These are phyloP conservation scores for Clavispora phyllophila DNA, from an alignment of 805 yeast genomes.

Conservation along the genomic window DNA sequence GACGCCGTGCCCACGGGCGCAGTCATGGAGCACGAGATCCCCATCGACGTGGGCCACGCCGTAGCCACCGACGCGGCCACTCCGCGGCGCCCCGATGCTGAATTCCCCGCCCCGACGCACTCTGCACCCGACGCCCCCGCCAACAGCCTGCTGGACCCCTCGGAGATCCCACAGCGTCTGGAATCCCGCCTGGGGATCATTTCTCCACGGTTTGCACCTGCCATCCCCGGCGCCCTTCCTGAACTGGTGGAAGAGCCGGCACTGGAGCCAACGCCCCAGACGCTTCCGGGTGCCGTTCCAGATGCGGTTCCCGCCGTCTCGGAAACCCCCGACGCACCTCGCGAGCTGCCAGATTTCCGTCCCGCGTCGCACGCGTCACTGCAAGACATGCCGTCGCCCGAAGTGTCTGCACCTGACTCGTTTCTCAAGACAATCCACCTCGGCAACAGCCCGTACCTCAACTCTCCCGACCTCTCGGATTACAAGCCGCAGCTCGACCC, in stretches of 20 bases:
- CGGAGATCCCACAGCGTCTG: not conserved
- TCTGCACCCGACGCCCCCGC: too few species aligned
- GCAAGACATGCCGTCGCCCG: not conserved
- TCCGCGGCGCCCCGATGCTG: too few species aligned
- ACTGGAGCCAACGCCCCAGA: too few species aligned
- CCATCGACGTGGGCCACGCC: too few species aligned
- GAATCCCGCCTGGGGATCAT: not conserved
- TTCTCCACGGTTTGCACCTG: not conserved
- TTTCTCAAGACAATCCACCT: not conserved
- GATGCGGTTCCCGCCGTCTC: too few species aligned
- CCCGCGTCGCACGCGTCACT: not conserved
- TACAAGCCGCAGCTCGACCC: constrained; percentile 16
- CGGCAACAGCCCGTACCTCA: constrained; percentile 8
- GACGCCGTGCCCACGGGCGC: not conserved
- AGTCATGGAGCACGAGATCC: not conserved
- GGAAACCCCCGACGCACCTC: too few species aligned
- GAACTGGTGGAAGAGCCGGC: not conserved
- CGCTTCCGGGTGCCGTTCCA: too few species aligned
- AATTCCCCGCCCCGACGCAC: too few species aligned
- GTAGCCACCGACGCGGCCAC: too few species aligned
- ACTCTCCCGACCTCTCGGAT: constrained; percentile 13
- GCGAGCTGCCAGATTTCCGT: too few species aligned
- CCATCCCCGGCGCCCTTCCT: not conserved
- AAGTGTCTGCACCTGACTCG: not conserved
- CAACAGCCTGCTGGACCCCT: not conserved